Evolutionary conservation across 371 early-diverging fungal species (phyloP), one percentile per base, ranked within the genome.

Genomic region (Mucor racemosus): DNA sequence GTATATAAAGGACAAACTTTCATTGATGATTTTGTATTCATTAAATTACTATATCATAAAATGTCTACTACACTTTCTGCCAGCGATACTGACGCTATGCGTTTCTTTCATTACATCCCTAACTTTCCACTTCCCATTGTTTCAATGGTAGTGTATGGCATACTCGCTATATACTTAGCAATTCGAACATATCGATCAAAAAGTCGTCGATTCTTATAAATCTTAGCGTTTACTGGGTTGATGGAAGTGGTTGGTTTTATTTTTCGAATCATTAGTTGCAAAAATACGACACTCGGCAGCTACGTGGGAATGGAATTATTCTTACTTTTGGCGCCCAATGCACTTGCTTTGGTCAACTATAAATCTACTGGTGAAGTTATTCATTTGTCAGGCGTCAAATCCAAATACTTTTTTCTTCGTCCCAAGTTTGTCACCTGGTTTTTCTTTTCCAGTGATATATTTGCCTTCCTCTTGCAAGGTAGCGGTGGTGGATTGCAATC

Each of bases 371-470:
- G 79, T 17, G 68, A 73, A 26, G 64, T 74, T 1, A 69, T 76
- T 31, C 69, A 67, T 14, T 21, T 61, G 11, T 76, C 73, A 5
- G 58, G 57, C 8, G 59, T 48, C 13, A 21, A 58, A 15, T 9
- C 13, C 1, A 21, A 56, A 9, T 39, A 38, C 11, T 78, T 80
- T 38, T 74, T 57, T 50, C 67, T 79, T 21, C 64, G 50, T 13
- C 74, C 76, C 14, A 65, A 71, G 38, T 80, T 79, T 31, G 66
- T 79, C 11, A 80, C 80, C 4, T 79, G 80, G 80, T 76, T 80
- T 80, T 31, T 79, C 79, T 76, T 80, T 39, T 19, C 48, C 17
- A 79, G 80, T 70, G 80, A 79, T 46, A 68, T 69, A 7, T 58
- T 69, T 54, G 53, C 65, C 5, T 69, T 69, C 54, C 41, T 50